Percentiles rank a stretch among this genome's conserved stretches.
phyloP scores from a whole-genome alignment of 306 rosid species.

The Corylus avellana region DNA sequence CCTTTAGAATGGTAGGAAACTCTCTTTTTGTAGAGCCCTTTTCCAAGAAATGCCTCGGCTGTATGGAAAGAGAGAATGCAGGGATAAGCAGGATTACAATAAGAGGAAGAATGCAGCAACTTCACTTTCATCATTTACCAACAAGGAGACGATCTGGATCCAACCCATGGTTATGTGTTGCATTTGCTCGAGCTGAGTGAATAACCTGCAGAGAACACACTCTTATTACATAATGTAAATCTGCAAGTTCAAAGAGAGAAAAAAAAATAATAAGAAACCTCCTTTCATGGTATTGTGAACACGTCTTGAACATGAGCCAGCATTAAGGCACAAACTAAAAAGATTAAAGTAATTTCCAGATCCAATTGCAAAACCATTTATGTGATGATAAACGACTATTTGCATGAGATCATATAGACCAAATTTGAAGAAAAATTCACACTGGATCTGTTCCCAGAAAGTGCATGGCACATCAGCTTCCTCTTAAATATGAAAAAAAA shows the following conservation, averaged over 20 bases:
- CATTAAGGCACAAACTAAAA: neutral
- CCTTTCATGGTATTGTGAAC: neutral
- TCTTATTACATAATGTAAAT: neutral
- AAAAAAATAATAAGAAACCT: neutral
- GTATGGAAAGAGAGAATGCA: conserved; percentile 24
- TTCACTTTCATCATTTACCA: conserved; percentile 47
- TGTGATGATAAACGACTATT: neutral
- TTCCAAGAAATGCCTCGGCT: conserved; percentile 93
- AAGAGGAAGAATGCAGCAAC: conserved; percentile 15
- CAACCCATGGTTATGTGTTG: conserved; percentile 86
- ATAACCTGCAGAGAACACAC: conserved; percentile 60
- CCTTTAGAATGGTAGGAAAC: conserved; percentile 51
- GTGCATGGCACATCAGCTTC: neutral
- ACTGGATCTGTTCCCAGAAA: neutral
- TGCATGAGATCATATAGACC: neutral
- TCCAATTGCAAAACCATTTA: neutral
- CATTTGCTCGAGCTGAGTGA: conserved; percentile 89
- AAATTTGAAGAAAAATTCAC: neutral
- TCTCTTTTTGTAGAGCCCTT: conserved; percentile 63
- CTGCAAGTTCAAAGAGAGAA: conserved; percentile 14
- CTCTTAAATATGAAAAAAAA: neutral
- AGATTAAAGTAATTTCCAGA: too few species aligned
- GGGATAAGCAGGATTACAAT: conserved; percentile 26
- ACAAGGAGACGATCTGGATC: conserved; percentile 86
- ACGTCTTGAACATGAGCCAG: neutral